phyloP scores from a whole-genome alignment of 768 basidiomycete species.

The Coprinopsis cinerea region DNA sequence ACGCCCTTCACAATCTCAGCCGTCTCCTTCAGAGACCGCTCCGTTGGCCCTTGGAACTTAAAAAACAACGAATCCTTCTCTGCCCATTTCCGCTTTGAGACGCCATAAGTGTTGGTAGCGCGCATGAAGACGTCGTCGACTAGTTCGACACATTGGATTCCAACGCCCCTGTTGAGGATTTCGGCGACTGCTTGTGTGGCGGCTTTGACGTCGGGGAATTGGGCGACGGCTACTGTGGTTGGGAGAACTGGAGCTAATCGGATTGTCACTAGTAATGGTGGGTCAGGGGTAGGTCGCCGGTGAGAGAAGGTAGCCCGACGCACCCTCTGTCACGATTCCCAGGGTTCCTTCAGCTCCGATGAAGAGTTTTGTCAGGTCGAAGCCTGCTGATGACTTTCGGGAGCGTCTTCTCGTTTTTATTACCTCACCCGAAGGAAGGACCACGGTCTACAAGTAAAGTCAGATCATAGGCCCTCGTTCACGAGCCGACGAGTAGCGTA shows the following conservation, averaged over 20 bases:
- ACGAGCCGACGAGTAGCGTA: slow-evolving; percentile 21
- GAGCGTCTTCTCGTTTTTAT: slow-evolving; percentile 81
- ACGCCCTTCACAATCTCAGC: slow-evolving; percentile 53
- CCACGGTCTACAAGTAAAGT: slow-evolving; percentile 60
- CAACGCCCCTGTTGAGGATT: slow-evolving; percentile 64
- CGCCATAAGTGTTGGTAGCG: slow-evolving; percentile 51
- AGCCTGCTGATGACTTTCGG: slow-evolving; percentile 84
- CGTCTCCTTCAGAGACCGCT: slow-evolving; percentile 53
- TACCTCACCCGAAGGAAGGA: slow-evolving; percentile 82
- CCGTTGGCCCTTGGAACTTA: slow-evolving; percentile 75
- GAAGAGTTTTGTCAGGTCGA: slow-evolving; percentile 80
- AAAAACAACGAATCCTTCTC: slow-evolving; percentile 74
- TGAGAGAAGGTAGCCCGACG: not conserved
- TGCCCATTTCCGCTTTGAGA: slow-evolving; percentile 49
- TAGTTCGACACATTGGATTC: slow-evolving; percentile 83
- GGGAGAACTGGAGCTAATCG: slow-evolving; percentile 77
- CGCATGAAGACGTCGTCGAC: slow-evolving; percentile 68
- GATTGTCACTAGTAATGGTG: slow-evolving; percentile 53
- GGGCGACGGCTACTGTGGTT: slow-evolving; percentile 76
- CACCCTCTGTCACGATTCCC: slow-evolving; percentile 86
- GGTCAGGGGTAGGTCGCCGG: not conserved
- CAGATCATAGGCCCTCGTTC: not conserved
- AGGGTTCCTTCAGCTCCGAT: slow-evolving; percentile 78
- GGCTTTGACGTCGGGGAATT: slow-evolving; percentile 68
- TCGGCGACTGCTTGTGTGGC: slow-evolving; percentile 75